A percentile compares a stretch with the other conserved stretches of the same genome.
These are phyloP conservation scores for Saturnispora galanensis DNA, from an alignment of 805 yeast species.

Conservation along the genomic window DNA sequence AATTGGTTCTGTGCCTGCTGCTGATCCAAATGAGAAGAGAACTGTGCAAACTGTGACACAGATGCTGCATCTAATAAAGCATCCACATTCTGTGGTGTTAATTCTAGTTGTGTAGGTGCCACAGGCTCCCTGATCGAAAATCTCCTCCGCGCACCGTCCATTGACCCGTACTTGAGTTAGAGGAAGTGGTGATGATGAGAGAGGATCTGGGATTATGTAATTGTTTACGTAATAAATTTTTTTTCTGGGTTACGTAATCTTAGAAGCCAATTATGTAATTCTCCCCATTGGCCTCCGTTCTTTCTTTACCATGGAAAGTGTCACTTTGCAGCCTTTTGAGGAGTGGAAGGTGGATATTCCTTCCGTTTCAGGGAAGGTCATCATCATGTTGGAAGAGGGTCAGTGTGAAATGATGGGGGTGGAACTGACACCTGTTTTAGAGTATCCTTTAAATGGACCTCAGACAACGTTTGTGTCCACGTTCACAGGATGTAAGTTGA, in stretches of 20 bases:
- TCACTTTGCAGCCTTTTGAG: slow-evolving; percentile 3
- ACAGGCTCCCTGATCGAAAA: slow-evolving; percentile 6
- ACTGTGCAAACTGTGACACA: slow-evolving; percentile 6
- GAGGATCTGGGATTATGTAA: background rate
- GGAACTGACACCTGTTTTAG: slow-evolving; percentile 68
- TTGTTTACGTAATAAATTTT: too few relatives aligned
- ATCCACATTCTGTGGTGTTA: slow-evolving; percentile 2
- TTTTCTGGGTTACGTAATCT: background rate
- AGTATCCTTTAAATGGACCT: slow-evolving; percentile 44
- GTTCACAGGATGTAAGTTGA: slow-evolving; percentile 43
- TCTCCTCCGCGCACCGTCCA: slow-evolving; percentile 6
- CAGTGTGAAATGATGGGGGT: slow-evolving; percentile 89
- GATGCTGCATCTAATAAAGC: slow-evolving; percentile 4
- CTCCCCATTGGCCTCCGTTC: background rate
- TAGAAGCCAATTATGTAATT: background rate
- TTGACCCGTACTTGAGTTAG: background rate
- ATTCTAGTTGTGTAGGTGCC: background rate
- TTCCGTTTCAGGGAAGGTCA: slow-evolving; percentile 34
- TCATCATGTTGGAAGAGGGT: slow-evolving; percentile 45
- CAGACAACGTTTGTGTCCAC: slow-evolving; percentile 47
- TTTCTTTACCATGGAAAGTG: slow-evolving; percentile 3
- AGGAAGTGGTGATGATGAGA: background rate
- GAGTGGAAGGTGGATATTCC: slow-evolving; percentile 76
- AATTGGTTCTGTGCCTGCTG: slow-evolving; percentile 31
- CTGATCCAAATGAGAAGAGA: slow-evolving; percentile 3